Evolutionary conservation across 208 protist genomes (phyloP).

Genomic region (Herpetomonas muscarum): DNA sequence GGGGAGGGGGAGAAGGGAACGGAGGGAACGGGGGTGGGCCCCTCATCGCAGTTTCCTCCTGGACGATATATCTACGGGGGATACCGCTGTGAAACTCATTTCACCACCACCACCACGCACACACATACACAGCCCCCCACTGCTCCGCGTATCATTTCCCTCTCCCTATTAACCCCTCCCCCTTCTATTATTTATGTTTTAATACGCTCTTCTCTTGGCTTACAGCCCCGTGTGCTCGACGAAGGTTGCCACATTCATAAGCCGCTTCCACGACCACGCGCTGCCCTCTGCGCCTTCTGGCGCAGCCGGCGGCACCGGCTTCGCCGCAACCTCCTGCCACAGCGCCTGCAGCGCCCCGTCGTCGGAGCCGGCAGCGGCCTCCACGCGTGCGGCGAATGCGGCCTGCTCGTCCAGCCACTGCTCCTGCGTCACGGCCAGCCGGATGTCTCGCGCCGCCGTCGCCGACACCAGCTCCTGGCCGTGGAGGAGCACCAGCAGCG

Average conservation of each 20-base stretch:
- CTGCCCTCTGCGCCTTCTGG: too few species aligned
- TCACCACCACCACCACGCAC: too few species aligned
- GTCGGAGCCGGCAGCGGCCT: neutral
- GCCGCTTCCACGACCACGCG: neutral
- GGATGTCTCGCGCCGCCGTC: neutral
- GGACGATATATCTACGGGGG: too few species aligned
- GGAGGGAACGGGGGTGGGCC: too few species aligned
- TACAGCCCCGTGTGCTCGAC: neutral
- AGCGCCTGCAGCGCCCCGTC: neutral
- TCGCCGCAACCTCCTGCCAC: neutral
- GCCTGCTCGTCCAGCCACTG: neutral
- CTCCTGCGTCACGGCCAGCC: neutral
- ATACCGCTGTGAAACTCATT: too few species aligned
- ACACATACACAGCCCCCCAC: too few species aligned
- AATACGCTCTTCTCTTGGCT: neutral
- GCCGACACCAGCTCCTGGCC: neutral
- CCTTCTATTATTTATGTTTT: too few species aligned
- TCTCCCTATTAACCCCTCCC: too few species aligned
- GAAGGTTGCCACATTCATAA: neutral
- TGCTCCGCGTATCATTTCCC: too few species aligned
- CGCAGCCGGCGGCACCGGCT: too few species aligned
- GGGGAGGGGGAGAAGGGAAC: too few species aligned
- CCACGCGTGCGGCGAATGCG: neutral
- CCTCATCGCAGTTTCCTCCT: too few species aligned
- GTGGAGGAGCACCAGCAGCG: slow-evolving; percentile 3